phyloP scores from a whole-genome alignment of 345 rosid species.

The Geranium brycei region DNA sequence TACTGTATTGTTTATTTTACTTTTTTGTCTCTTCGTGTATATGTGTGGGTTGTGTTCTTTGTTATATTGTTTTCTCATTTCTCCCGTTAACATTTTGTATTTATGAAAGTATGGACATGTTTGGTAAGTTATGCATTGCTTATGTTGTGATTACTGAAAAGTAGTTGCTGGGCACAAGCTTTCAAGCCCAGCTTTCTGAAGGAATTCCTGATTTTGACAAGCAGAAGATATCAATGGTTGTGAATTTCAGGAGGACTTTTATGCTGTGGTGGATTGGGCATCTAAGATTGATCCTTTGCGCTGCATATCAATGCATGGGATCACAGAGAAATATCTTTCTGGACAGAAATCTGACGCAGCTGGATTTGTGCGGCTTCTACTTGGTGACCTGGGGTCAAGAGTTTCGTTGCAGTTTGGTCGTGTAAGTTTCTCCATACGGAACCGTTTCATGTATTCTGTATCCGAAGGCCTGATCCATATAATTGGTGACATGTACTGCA shows the following conservation, averaged over 20 bases:
- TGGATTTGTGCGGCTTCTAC: slow-evolving; percentile 93
- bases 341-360: slow-evolving; percentile 99
- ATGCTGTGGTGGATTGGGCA: slow-evolving; percentile 99
- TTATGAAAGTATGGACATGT: neutral
- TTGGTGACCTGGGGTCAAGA: slow-evolving; percentile 85
- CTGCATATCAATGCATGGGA: slow-evolving; percentile 99
- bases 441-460: slow-evolving; percentile 4
- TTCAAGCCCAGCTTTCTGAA: neutral
- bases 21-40: too few species aligned
- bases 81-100: too few species aligned
- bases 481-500: slow-evolving; percentile 22
- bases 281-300: slow-evolving; percentile 93
- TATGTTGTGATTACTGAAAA: neutral
- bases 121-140: neutral
- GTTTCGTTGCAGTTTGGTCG: slow-evolving; percentile 84
- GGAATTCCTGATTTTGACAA: neutral
- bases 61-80: too few species aligned
- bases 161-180: neutral
- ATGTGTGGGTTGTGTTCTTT: too few species aligned
- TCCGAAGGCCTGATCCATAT: slow-evolving; percentile 11
- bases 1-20: too few species aligned
- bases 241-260: slow-evolving; percentile 77
- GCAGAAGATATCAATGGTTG: slow-evolving; percentile 6
- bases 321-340: slow-evolving; percentile 87
- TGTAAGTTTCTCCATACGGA: slow-evolving; percentile 33